Evolutionary conservation across 2,329 filamentous ascomycete species (phyloP), one percentile per base, ranked within the genome.

Genomic region (Dactylellina parvicollis): DNA sequence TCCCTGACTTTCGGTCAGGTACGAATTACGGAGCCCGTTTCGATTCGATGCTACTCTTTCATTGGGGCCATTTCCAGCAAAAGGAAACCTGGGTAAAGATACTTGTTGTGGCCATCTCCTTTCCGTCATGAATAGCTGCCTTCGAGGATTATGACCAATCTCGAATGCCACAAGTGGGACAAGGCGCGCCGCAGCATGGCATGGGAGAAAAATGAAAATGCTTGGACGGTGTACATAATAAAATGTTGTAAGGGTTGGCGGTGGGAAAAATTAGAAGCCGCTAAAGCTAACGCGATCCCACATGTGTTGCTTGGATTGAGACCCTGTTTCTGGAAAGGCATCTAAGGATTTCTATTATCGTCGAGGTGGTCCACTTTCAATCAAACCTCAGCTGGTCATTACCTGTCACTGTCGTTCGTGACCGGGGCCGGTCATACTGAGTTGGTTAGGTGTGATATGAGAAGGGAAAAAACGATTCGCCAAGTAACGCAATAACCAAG

Each of bases 401-500:
- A 59, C 49, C 42, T 50, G 42, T 54, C 36, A 24, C 16, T 55
- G 36, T 40, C 22, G 34, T 71, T 47, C 52, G 49, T 57, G 57
- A 44, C 67, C 59, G 46, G 57, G 42, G 32, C 42, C 60, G 50
- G 59, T 62, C 49, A 64, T 65, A 52, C 57, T 72, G 67, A 72
- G 67, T 72, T 72, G 67, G 67, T 72, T 57, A 71, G 66, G 66
- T 72, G 59, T 50, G 59, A 59, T 59, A 26, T 62, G 18, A 46
- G 56, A 60, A 50, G 44, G 44, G 36, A n/a, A 9, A 28, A 16
- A 14, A 20, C 4, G 20, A 59, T 57, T 65, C 67, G 67, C 67
- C 67, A 72, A 71, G 67, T 72, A 72, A 59, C 59, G 67, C 67
- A 65, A 72, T 64, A 59, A 52, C 59, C 67, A 57, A 65, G 59